phyloP scores from a whole-genome alignment of 2,329 filamentous ascomycete species.

The Talaromyces marneffei region DNA sequence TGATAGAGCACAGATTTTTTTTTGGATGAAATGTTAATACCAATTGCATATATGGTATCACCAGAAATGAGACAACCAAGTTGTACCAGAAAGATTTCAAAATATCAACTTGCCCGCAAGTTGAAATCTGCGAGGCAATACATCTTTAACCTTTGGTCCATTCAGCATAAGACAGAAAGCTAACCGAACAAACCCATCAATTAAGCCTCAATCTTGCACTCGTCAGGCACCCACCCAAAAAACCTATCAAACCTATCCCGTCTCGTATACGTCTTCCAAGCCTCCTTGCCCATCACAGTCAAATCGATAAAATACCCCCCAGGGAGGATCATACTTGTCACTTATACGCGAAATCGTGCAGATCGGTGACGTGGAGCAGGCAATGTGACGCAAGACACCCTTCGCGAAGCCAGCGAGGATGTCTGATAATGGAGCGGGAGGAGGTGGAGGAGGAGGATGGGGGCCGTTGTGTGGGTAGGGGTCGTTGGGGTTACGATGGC shows the following conservation, averaged over 20 bases:
- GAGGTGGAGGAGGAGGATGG: neutral
- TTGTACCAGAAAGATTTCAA: neutral
- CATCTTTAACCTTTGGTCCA: neutral
- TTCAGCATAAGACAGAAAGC: neutral
- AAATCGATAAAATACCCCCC: conserved; percentile 9
- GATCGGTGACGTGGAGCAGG: conserved; percentile 5
- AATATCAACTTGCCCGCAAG: neutral
- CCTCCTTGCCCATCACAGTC: neutral
- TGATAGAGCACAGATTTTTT: neutral
- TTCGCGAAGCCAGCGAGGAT: neutral
- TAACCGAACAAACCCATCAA: neutral
- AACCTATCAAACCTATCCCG: conserved; percentile 5
- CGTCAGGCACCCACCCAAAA: conserved; percentile 10
- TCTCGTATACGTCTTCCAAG: neutral
- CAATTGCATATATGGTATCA: neutral
- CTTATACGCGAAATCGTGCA: neutral
- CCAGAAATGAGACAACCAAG: neutral
- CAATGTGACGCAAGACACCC: neutral
- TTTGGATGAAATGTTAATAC: neutral
- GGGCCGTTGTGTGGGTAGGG: neutral
- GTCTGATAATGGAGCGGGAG: no score
- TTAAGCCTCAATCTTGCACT: neutral
- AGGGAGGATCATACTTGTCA: neutral
- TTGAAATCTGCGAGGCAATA: neutral
- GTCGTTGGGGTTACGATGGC: neutral